A percentile compares a stretch with the other conserved stretches of the same genome.
Conservation (phyloP, 441 rosid genomes). For the Pelargonium fulgidum region DNA sequence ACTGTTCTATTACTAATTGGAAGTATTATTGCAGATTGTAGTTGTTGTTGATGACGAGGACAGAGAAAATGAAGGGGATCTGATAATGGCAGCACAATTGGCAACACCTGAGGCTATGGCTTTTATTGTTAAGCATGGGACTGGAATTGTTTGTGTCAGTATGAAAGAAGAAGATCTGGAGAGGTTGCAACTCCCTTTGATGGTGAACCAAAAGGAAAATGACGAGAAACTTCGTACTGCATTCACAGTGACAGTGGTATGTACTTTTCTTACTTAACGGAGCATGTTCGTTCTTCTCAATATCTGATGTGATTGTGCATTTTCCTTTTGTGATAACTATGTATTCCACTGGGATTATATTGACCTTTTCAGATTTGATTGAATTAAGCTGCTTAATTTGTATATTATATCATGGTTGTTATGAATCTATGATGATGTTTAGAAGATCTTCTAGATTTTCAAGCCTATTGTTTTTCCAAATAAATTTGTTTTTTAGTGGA, state of each 20-base stretch:
- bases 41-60: slow-evolving; percentile 92
- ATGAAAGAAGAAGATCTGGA: slow-evolving; percentile 73
- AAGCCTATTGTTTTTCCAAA: too few species aligned
- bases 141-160: slow-evolving; percentile 90
- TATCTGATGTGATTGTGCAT: too few species aligned
- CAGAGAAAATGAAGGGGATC: slow-evolving; percentile 93
- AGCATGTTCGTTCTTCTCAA: neutral
- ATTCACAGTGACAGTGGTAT: slow-evolving; percentile 89
- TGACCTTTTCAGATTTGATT: too few species aligned
- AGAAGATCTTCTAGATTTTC: too few species aligned
- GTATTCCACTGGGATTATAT: too few species aligned
- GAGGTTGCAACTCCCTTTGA: slow-evolving; percentile 76
- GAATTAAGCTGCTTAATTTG: too few species aligned
- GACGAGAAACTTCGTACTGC: slow-evolving; percentile 85
- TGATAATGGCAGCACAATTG: slow-evolving; percentile 78
- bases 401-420: too few species aligned
- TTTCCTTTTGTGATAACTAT: too few species aligned
- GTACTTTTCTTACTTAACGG: slow-evolving; percentile 18
- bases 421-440: too few species aligned
- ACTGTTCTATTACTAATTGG: slow-evolving; percentile 13
- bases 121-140: slow-evolving; percentile 82
- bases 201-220: slow-evolving; percentile 72
- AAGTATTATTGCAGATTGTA: slow-evolving; percentile 51
- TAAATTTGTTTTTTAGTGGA: too few species aligned
- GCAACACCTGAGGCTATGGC: slow-evolving; percentile 96